Base-by-base conservation (phyloP, 768 basidiomycete genomes). In the Pleurotus tuber-regium region DNA sequence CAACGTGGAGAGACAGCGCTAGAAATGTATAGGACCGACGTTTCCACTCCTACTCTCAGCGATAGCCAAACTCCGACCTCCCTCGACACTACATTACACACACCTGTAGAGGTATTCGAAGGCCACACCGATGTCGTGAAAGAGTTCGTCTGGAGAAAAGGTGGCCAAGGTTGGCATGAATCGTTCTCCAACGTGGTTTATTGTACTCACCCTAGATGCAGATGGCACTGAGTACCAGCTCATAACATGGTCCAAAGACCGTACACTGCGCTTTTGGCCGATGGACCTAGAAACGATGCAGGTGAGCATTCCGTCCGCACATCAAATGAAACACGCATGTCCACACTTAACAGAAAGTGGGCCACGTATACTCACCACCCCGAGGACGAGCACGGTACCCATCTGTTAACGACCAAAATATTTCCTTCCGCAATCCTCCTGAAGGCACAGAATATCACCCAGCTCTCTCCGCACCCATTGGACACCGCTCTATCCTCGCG, bases 101-200 rank as follows among this genome's bases (percentile, higher is more conserved):
- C 59, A 8, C 83, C 86, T 1, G 82, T 92, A 4, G 84, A 89
- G 57, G 71, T 75, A 5, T 96, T 95, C 57, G 87, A 90, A 58
- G 94, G 93, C 0, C 93, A 96, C 67, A 80, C 83, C 0, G 93
- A 96, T 56, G 92, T 94, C 2, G 96, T 98, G 16, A 97, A 96
- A 61, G 96, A 99, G 69, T 99, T 96, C 64, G 94, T 99, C 1
- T 99, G 97, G 97, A 74, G 97, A 54, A 82, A 77, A 61, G 79
- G 86, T 2, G 78, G 76, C 4, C 59, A 69, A 55, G 83, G 86
- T 83, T 16, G 18, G 67, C 63, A 28, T 0, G 16, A 8, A 29
- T 8, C 12, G n/a, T n/a, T n/a, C n/a, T n/a, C n/a, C n/a, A n/a
- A n/a, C n/a, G n/a, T n/a, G n/a, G n/a, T n/a, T n/a, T n/a, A n/a